Conservation (phyloP, 441 rosid species). For the Syzygium syzygioides region DNA sequence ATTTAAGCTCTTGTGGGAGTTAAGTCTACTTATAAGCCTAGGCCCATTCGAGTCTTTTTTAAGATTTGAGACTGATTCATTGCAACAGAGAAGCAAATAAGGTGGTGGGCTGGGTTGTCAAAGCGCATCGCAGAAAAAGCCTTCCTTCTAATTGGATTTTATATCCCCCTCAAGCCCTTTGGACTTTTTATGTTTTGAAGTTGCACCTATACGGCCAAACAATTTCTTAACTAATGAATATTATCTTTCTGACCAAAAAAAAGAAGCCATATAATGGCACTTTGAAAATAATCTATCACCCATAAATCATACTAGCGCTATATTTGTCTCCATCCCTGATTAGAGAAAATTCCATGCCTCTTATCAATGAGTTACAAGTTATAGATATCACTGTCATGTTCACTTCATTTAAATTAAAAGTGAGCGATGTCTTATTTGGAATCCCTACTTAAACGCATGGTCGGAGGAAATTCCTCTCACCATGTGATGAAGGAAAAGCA, state of each 20-base stretch:
- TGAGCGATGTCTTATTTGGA: not conserved
- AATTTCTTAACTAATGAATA: not conserved
- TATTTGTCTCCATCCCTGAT: not conserved
- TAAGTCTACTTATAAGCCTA: not conserved
- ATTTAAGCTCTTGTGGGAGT: not conserved
- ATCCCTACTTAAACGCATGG: not conserved
- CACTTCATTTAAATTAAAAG: not conserved
- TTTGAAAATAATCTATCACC: not conserved
- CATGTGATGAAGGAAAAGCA: not conserved
- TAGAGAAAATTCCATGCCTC: not conserved
- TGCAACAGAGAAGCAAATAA: not conserved
- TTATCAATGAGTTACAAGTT: not conserved
- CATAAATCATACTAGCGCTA: not conserved
- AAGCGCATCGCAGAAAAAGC: accelerated
- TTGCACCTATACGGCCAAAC: accelerated
- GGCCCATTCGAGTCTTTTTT: not conserved
- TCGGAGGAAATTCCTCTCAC: not conserved
- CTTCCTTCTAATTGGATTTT: not conserved
- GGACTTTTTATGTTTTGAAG: not conserved
- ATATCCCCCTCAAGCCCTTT: not conserved
- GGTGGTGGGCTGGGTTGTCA: not conserved
- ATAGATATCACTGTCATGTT: not conserved
- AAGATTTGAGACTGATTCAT: not conserved
- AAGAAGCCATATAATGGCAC: not conserved
- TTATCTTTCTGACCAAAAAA: not conserved